A percentile compares a stretch with the other conserved stretches of the same genome.
Conservation (phyloP, 768 basidiomycete species). For the Cytidiella melzeri region DNA sequence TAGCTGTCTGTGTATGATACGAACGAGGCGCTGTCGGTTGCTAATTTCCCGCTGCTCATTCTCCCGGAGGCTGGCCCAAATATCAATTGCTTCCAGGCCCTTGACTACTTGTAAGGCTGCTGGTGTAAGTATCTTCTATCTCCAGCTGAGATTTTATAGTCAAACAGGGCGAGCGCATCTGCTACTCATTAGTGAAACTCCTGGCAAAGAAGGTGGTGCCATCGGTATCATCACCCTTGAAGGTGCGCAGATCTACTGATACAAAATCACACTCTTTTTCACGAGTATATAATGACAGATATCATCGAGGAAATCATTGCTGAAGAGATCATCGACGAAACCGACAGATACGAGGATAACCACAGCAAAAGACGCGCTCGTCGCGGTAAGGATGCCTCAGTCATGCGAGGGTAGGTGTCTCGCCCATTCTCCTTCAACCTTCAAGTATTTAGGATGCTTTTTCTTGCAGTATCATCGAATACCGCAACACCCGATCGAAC, state of each 20-base stretch:
- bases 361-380: slow-evolving; percentile 69
- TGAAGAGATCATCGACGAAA: slow-evolving; percentile 95
- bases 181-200: slow-evolving; percentile 76
- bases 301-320: slow-evolving; percentile 93
- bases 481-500: slow-evolving; percentile 15
- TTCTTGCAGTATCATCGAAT: slow-evolving; percentile 21
- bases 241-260: slow-evolving; percentile 35
- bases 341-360: slow-evolving; percentile 86
- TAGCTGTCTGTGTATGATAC: slow-evolving; percentile 90
- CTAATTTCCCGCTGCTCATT: slow-evolving; percentile 70
- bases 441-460: background rate
- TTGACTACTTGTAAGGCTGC: slow-evolving; percentile 91
- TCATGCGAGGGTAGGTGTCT: slow-evolving; percentile 67
- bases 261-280: background rate
- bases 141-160: too few species aligned
- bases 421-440: background rate
- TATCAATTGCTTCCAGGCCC: slow-evolving; percentile 91
- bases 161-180: slow-evolving; percentile 95
- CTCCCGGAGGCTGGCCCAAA: slow-evolving; percentile 84
- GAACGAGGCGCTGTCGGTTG: slow-evolving; percentile 65
- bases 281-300: slow-evolving; percentile 34
- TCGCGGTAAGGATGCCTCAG: slow-evolving; percentile 61
- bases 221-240: slow-evolving; percentile 90
- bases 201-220: slow-evolving; percentile 77
- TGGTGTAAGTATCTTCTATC: too few species aligned